Evolutionary conservation across 2,329 filamentous ascomycete species (phyloP), one percentile per base, ranked within the genome.

Genomic region (Dissoconium aciculare): DNA sequence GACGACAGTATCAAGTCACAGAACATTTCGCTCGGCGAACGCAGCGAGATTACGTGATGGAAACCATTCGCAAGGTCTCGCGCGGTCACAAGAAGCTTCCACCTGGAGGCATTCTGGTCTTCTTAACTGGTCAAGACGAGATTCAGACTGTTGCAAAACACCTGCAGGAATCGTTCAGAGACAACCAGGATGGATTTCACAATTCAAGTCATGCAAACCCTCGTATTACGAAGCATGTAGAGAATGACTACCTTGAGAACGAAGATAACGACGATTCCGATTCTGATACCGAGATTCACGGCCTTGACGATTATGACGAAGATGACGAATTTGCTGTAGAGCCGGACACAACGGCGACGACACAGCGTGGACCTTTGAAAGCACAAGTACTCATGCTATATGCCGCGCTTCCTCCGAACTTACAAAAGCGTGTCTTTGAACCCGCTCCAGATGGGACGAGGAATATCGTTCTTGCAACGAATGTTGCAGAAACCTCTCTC

Each of bases 401-500:
- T 57, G 95, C 89, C 3, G 71, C 94, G 31, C 63, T 98, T 1
- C 82, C 87, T 0, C 92, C 85, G 2, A 78, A 75, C 43, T 84
- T 95, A 47, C 89, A 98, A 56, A 68, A 94, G 51, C 73, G 74
- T 36, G 83, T 98, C 6, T 98, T 98, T 46, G 78, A 93, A 40
- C 66, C 77, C 0, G 71, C 44, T 9, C 85, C 87, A 1, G 78
- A 85, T 33, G 80, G 79, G 11, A 79, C 79, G 5, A 74, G 89
- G 5, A 68, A 89, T 14, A 80, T 98, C 30, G 78, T 98, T 3
- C 60, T 98, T 24, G 84, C 89, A 1, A 98, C 89, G 26, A 98
- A 98, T 55, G 83, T 98, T 26, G 89, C 89, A 0, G 89, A 98
- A 56, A 98, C 89, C 0, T 91, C 81, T 69, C 67, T 98, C 51